Evolutionary conservation across 192 early-diverging fungal species (phyloP), one percentile per base, ranked within the genome.

Genomic region (Coemansia sp.): DNA sequence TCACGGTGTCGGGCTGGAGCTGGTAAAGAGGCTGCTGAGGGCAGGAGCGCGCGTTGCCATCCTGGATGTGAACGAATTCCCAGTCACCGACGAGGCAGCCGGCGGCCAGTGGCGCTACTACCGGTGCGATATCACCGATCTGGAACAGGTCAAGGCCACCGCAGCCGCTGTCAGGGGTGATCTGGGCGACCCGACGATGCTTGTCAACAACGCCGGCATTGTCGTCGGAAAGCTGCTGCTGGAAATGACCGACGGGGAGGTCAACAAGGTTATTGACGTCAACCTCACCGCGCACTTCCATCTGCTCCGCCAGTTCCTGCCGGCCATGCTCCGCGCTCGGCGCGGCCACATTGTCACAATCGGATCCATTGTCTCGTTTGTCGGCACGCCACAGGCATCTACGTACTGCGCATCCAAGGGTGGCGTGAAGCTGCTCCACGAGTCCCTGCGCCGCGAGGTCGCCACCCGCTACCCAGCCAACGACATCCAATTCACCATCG

Each of bases 151-250:
- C 64, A 71, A 74, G 52, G 46, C 63, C 6, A 64, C 61, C 4
- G 71, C 73, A 12, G 64, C 49, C n/a, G 58, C 51, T 28, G 66
- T 83, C 29, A 61, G 63, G 10, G 58, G 29, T 25, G 75, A 90
- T 70, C 66, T 87, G 2, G 93, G 91, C 15, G 71, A 87, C 53
- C 89, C 91, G 15, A 95, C 91, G 5, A 87, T 93, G 61, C 59
- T 95, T 2, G 69, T 95, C 43, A 93, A 93, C 73, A 93, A 93
- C 71, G 93, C 91, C 18, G 93, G 89, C 3, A 88, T 92, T 56
- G 85, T 92, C 23, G 65, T 62, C 55, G 88, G 85, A 28, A 87
- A 87, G 68, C 70, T 78, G 18, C 80, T 92, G 43, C 49, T 86
- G 23, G 90, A 93, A 26, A 69, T 85, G 74, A 84, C 84, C 6